Conservation (phyloP, 192 early-diverging fungal species). For the Coemansia sp. region DNA sequence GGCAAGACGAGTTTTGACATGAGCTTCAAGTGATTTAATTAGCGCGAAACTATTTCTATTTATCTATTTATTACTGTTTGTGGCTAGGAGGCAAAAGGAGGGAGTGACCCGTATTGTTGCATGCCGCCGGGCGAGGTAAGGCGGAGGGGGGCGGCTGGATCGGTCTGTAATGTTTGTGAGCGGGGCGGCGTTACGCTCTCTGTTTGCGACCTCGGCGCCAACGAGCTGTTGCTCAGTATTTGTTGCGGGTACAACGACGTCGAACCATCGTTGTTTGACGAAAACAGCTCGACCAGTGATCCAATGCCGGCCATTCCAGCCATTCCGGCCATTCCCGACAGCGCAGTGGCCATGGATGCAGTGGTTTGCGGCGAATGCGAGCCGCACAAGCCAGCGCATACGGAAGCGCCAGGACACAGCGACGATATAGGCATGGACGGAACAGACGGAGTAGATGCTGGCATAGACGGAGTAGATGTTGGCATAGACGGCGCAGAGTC, state of each 20-base stretch:
- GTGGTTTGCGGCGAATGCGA: slow-evolving; percentile 27
- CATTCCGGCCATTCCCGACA: slow-evolving; percentile 21
- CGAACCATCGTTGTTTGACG: slow-evolving; percentile 18
- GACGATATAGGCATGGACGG: neutral
- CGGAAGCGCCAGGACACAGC: slow-evolving; percentile 17
- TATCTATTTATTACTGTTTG: too few species aligned
- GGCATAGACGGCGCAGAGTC: neutral
- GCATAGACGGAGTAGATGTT: too few species aligned
- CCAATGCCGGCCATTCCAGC: slow-evolving; percentile 37
- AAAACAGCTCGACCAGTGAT: slow-evolving; percentile 36
- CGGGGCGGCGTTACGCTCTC: too few species aligned
- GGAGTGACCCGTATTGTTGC: slow-evolving; percentile 44
- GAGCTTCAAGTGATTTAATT: neutral
- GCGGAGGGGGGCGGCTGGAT: slow-evolving; percentile 25
- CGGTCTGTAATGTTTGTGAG: neutral
- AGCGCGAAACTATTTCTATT: neutral
- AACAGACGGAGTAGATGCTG: too few species aligned
- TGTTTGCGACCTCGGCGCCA: slow-evolving; percentile 19
- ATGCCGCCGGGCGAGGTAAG: slow-evolving; percentile 29
- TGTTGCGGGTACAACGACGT: slow-evolving; percentile 43
- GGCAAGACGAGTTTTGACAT: slow-evolving; percentile 43
- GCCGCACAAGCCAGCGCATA: slow-evolving; percentile 32
- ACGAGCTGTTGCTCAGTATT: slow-evolving; percentile 30
- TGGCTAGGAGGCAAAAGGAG: slow-evolving; percentile 16
- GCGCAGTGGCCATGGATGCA: slow-evolving; percentile 9